Evolutionary conservation across 2,329 filamentous ascomycete species (phyloP), one percentile per base, ranked within the genome.

Genomic region (Ceratocystis papillata): DNA sequence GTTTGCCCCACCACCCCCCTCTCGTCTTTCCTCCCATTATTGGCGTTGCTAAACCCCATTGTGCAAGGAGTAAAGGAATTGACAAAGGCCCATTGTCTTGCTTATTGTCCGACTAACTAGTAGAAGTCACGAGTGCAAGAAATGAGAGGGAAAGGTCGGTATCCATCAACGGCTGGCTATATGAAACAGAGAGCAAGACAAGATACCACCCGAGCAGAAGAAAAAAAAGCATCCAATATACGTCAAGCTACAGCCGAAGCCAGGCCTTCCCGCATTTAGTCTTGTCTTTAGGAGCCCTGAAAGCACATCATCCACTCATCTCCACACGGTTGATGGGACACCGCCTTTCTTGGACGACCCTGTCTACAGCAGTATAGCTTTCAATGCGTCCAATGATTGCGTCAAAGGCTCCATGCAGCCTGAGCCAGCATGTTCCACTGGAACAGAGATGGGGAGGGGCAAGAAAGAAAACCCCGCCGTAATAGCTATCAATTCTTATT

Each of bases 41-140:
- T 45, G 22, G 41, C 20, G 8, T 30, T 57, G 53, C 33, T 57
- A 33, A 5, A 20, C 4, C 1, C 41, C 59, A 46, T 46, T 46
- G 44, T 62, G 33, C 20, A 62, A 46, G 20, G 37, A 25, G 45
- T 15, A 41, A 41, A 41, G 37, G 37, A 41, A 41, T 41, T 30
- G 44, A 62, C 60, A 62, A 62, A 62, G 60, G 60, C n/a, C 60
- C 60, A 46, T 62, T 44, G 60, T 62, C 60, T 53, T 57, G 28
- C 15, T 59, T 59, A 59, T 59, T 59, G 55, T 59, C 30, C 12
- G 30, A 20, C 55, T 37, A 20, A 5, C 55, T 7, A 25, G 28
- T 8, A 37, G 12, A 30, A 7, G 55, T 20, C 50, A 55, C 17
- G 25, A 15, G 37, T 15, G 37, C 10, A 15, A 28, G 22, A 12